Evolutionary conservation across 1,139 yeast genomes (phyloP).

Genomic region (Sugiyamaella novakii): DNA sequence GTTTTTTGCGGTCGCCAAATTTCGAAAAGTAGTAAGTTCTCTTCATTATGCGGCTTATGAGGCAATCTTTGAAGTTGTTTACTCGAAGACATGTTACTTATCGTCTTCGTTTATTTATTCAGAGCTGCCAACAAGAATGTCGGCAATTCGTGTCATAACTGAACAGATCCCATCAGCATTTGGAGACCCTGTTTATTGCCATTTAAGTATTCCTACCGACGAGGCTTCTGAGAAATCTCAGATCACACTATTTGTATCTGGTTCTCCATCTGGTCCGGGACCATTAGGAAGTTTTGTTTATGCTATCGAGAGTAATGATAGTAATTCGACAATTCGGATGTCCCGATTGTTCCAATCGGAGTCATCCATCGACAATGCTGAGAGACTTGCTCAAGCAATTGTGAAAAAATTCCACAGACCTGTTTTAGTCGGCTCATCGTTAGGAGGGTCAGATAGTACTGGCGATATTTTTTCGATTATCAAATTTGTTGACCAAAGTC

Average conservation of each 20-base stretch:
- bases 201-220: slow-evolving; percentile 21
- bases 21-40: too few species aligned
- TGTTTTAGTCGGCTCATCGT: slow-evolving; percentile 27
- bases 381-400: slow-evolving; percentile 28
- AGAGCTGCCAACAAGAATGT: too few species aligned
- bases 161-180: slow-evolving; percentile 14
- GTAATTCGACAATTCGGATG: slow-evolving; percentile 16
- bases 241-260: slow-evolving; percentile 20
- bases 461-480: slow-evolving; percentile 12
- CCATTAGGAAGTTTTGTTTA: slow-evolving; percentile 35
- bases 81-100: too few species aligned
- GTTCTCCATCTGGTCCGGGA: slow-evolving; percentile 18
- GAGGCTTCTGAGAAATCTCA: slow-evolving; percentile 18
- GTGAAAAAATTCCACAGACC: slow-evolving; percentile 28
- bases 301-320: slow-evolving; percentile 23
- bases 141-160: slow-evolving; percentile 13
- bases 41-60: too few species aligned
- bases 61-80: too few species aligned
- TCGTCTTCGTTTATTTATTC: too few species aligned
- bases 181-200: slow-evolving; percentile 22
- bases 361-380: slow-evolving; percentile 29
- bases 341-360: slow-evolving; percentile 26
- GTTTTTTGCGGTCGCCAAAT: too few species aligned
- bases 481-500: slow-evolving; percentile 6
- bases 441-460: slow-evolving; percentile 17